Conservation (phyloP, 2,329 filamentous ascomycete species). For the Fusarium floridanum region DNA sequence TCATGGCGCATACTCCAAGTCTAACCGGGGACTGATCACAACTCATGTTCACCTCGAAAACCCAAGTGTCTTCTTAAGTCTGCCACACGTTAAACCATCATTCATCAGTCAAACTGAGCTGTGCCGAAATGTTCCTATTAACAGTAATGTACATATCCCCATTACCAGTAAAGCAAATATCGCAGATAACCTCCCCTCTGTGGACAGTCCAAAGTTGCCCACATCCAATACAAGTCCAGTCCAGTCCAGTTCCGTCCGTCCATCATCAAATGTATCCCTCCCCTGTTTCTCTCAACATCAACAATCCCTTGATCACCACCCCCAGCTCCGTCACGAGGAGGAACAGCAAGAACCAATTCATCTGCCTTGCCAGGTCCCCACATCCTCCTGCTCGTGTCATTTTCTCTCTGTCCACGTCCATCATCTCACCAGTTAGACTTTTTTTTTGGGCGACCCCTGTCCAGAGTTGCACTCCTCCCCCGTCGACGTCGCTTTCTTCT, state of each 20-base stretch:
- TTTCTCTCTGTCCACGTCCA: not conserved
- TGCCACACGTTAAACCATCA: not conserved
- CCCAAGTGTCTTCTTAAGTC: not conserved
- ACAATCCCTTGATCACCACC: conserved; percentile 1
- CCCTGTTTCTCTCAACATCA: conserved; percentile 7
- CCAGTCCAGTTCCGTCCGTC: not conserved
- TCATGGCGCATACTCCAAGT: not conserved
- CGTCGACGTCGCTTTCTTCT: conserved; percentile 22
- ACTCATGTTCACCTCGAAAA: not conserved
- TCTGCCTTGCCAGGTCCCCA: conserved; percentile 1
- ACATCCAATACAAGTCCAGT: conserved; percentile 30
- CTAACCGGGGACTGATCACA: too few relatives aligned
- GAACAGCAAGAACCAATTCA: conserved; percentile 7
- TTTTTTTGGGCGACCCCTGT: conserved; percentile 25
- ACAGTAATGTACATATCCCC: not conserved
- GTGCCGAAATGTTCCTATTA: not conserved
- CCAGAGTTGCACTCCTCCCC: conserved; percentile 7
- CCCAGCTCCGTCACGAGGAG: conserved; percentile 3
- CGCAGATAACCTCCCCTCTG: not conserved
- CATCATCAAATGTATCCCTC: conserved; percentile 8
- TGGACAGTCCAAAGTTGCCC: conserved; percentile 36
- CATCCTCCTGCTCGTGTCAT: not conserved
- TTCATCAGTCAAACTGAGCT: not conserved
- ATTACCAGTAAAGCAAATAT: conserved; percentile 17
- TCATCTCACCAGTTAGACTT: conserved; percentile 3